Evolutionary conservation across 345 rosid species (phyloP).

Genomic region (Euphorbia pulcherrima): DNA sequence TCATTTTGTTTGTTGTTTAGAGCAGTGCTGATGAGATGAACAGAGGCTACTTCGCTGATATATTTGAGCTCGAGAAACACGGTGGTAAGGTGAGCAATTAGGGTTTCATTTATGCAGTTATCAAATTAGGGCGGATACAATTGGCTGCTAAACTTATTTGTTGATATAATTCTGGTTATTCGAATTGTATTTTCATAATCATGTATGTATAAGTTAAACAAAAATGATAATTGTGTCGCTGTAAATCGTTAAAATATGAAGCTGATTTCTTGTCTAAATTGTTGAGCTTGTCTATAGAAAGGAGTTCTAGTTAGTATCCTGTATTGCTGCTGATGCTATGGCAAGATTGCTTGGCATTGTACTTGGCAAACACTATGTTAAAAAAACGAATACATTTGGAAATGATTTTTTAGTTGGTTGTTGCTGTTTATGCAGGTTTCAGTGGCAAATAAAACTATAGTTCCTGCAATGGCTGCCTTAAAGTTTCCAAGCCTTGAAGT

Average conservation of each 20-base stretch:
- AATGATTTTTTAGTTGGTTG: background rate
- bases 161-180: background rate
- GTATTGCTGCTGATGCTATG: background rate
- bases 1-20: slow-evolving; percentile 40
- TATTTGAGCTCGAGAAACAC: slow-evolving; percentile 61
- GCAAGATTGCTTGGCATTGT: background rate
- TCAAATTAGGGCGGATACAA: background rate
- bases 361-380: too few relatives aligned
- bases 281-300: background rate
- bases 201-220: background rate
- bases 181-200: too few relatives aligned
- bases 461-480: slow-evolving; percentile 56
- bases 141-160: background rate
- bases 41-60: slow-evolving; percentile 80
- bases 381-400: too few relatives aligned
- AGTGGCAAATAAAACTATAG: slow-evolving; percentile 54
- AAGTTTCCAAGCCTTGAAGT: slow-evolving; percentile 71
- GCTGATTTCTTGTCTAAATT: background rate
- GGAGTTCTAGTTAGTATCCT: background rate
- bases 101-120: background rate
- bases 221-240: too few relatives aligned
- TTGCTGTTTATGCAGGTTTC: slow-evolving; percentile 52
- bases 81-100: slow-evolving; percentile 80
- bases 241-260: too few relatives aligned
- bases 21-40: slow-evolving; percentile 97